Evolutionary conservation across 371 early-diverging fungal genomes (phyloP).

Genomic region (Lichtheimia corymbifera): DNA sequence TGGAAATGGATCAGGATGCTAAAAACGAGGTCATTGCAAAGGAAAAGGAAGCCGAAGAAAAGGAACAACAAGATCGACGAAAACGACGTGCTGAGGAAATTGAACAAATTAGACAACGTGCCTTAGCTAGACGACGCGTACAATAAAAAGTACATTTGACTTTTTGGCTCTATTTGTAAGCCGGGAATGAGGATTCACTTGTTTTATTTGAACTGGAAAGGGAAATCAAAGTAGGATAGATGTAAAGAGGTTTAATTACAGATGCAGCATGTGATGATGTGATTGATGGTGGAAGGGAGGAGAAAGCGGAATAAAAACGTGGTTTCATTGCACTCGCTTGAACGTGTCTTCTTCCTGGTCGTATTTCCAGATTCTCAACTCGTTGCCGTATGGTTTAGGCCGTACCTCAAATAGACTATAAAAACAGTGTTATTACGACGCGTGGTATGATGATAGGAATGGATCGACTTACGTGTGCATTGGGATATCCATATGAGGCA

Average conservation of each 20-base stretch:
- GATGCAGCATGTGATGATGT: too few relatives aligned
- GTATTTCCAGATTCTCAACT: conserved; percentile 57
- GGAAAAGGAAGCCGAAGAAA: conserved; percentile 3
- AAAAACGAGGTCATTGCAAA: conserved; percentile 17
- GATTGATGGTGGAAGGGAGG: too few relatives aligned
- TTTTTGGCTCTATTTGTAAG: too few relatives aligned
- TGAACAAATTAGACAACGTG: conserved; percentile 54
- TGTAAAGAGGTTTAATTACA: too few relatives aligned
- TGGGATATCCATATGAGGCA: conserved; percentile 63
- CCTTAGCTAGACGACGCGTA: conserved; percentile 44
- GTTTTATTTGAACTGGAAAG: too few relatives aligned
- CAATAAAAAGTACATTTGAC: background rate
- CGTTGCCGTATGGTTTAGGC: conserved; percentile 86
- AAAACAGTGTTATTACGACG: background rate
- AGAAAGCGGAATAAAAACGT: too few relatives aligned
- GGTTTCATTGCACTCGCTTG: conserved; percentile 20
- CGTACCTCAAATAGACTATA: conserved; percentile 45
- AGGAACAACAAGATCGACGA: conserved; percentile 13
- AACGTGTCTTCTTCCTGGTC: conserved; percentile 55
- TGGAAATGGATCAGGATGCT: conserved; percentile 30
- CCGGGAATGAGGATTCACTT: too few relatives aligned
- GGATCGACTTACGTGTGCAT: conserved; percentile 43
- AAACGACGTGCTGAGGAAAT: conserved; percentile 47
- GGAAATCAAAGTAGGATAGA: too few relatives aligned
- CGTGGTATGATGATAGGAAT: background rate